Evolutionary conservation across 129 eudicot species (phyloP).

Genomic region (Mikania micrantha): DNA sequence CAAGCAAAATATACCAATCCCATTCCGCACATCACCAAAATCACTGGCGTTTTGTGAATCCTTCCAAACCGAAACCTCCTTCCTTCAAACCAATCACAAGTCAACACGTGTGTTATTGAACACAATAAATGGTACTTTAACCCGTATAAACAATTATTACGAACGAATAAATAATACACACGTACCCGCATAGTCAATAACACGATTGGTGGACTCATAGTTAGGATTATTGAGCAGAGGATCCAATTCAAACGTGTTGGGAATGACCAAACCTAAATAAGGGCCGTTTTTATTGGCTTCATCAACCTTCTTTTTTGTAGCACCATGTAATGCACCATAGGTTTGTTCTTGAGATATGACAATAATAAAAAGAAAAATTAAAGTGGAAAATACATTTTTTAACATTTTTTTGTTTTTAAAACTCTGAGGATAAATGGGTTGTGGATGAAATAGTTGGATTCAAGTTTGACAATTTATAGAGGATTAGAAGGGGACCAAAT

Average conservation of each 20-base stretch:
- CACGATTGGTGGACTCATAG: constrained; percentile 23
- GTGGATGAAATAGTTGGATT: constrained; percentile 5
- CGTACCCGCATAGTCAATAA: constrained; percentile 45
- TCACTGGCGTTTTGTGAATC: constrained; percentile 33
- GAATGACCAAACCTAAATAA: constrained; percentile 55
- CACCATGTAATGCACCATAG: constrained; percentile 28
- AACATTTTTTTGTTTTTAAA: constrained; percentile 2
- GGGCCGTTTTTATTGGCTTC: constrained; percentile 45
- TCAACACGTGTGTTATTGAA: neutral
- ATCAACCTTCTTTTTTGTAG: constrained; percentile 27
- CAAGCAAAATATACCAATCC: constrained; percentile 15
- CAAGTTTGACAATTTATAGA: constrained; percentile 8
- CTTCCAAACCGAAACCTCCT: constrained; percentile 62
- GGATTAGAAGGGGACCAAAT: neutral
- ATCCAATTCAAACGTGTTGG: constrained; percentile 59
- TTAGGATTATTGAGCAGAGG: constrained; percentile 56
- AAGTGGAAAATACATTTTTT: neutral
- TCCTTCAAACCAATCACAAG: constrained; percentile 27
- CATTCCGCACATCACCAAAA: constrained; percentile 61
- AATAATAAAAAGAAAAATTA: neutral
- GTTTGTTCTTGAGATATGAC: constrained; percentile 18
- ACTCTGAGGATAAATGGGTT: neutral
- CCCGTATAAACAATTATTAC: neutral
- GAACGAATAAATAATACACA: neutral
- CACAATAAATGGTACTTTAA: neutral